Conservation (phyloP, 257 asterid species). For the Nicotiana attenuata region DNA sequence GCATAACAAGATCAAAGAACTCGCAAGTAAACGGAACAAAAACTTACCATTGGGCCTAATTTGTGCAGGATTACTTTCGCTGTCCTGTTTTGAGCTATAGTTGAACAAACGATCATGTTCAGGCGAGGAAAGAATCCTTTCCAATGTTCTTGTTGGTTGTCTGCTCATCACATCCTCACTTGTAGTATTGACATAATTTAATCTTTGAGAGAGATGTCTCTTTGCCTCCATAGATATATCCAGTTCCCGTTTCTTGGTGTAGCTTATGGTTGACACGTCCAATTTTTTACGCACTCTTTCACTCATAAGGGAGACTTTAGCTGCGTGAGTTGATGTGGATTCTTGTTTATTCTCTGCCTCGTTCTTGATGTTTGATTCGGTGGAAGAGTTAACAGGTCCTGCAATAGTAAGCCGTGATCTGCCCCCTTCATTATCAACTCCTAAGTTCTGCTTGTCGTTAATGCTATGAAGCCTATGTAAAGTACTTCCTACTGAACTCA, state of each 20-base stretch:
- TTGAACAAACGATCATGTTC: constrained; percentile 38
- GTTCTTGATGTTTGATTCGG: constrained; percentile 17
- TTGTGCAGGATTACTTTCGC: neutral
- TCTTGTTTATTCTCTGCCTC: constrained; percentile 13
- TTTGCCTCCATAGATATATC: constrained; percentile 72
- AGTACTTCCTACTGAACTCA: constrained; percentile 8
- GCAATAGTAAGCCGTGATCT: neutral
- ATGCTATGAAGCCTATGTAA: constrained; percentile 2
- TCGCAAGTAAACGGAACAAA: neutral
- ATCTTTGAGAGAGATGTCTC: constrained; percentile 65
- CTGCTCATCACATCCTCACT: constrained; percentile 15
- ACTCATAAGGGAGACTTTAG: constrained; percentile 17
- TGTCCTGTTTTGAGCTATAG: constrained; percentile 36
- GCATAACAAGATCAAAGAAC: neutral
- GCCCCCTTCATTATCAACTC: neutral
- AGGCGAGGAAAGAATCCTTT: constrained; percentile 53
- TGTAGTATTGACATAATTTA: constrained; percentile 21
- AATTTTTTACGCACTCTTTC: constrained; percentile 22
- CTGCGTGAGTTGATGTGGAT: constrained; percentile 10
- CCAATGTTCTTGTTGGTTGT: constrained; percentile 45
- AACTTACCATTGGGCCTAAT: neutral
- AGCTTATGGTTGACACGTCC: constrained; percentile 25
- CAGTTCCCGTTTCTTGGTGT: constrained; percentile 28
- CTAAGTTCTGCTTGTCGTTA: neutral
- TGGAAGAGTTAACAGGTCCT: constrained; percentile 15